Evolutionary conservation across 1,284 basidiomycete species (phyloP).

Genomic region (Chalciporus sp.): DNA sequence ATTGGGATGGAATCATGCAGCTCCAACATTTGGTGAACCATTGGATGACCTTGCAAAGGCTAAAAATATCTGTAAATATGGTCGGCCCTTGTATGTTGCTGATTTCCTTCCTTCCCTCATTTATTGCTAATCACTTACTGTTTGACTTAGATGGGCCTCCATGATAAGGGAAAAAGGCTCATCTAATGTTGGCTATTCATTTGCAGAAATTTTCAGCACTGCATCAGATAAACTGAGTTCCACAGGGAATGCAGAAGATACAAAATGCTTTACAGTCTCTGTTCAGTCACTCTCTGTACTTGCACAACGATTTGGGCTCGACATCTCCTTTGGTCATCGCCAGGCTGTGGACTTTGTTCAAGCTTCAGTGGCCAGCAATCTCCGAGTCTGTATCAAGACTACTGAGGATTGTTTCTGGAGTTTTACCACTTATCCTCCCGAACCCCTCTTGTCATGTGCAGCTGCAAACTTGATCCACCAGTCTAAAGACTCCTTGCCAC

Average conservation of each 20-base stretch:
- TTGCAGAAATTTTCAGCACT: no score
- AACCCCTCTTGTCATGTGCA: conserved; percentile 12
- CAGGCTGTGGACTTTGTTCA: no score
- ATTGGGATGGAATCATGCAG: not conserved
- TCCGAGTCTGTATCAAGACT: conserved; percentile 4
- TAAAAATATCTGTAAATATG: not conserved
- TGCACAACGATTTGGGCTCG: conserved; percentile 8
- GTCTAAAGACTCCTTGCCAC: no score
- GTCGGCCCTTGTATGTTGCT: not conserved
- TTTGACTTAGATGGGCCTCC: no score
- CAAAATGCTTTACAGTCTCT: no score
- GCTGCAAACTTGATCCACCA: conserved; percentile 6
- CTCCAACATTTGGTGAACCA: not conserved
- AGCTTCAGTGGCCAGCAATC: conserved; percentile 7
- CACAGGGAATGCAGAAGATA: no score
- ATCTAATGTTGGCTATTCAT: no score
- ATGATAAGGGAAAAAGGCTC: no score
- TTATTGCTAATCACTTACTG: no score
- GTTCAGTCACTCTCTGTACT: conserved; percentile 7
- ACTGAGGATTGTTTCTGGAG: conserved; percentile 6
- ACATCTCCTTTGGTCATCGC: no score
- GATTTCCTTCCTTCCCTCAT: no score
- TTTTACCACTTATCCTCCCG: conserved; percentile 13
- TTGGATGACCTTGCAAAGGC: not conserved
- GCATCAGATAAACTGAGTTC: no score